Conservation (phyloP, 2,329 filamentous ascomycete genomes). For the Epichloe scottii region DNA sequence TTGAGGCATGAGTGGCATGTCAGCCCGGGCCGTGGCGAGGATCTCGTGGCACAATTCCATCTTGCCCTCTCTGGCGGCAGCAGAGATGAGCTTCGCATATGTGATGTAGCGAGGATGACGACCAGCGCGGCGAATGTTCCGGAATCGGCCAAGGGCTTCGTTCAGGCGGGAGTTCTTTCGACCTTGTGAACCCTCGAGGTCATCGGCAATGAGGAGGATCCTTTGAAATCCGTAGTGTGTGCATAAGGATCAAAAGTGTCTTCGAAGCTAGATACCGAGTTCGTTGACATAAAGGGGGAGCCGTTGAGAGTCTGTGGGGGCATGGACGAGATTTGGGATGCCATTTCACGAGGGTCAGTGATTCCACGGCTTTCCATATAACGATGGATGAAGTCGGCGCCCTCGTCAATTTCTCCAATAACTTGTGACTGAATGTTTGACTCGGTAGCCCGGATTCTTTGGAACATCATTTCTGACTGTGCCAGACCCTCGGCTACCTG, state of each 20-base stretch:
- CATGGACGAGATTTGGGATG: constrained; percentile 33
- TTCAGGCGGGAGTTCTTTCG: constrained; percentile 61
- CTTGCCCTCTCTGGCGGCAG: constrained; percentile 75
- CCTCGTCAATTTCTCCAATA: constrained; percentile 76
- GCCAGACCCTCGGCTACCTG: constrained; percentile 70
- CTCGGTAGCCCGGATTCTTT: constrained; percentile 57
- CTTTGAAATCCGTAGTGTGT: constrained; percentile 82
- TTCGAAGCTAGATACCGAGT: constrained; percentile 51
- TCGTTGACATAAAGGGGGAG: constrained; percentile 41
- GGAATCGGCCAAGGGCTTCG: constrained; percentile 72
- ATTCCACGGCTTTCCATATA: constrained; percentile 48
- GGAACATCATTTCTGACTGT: constrained; percentile 77
- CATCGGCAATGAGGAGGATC: constrained; percentile 82
- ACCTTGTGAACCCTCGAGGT: constrained; percentile 69
- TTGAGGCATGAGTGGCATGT: constrained; percentile 74
- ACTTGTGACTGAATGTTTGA: constrained; percentile 40
- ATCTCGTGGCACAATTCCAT: constrained; percentile 76
- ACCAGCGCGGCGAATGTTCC: constrained; percentile 84
- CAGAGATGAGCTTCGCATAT: constrained; percentile 87
- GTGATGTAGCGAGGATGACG: constrained; percentile 92
- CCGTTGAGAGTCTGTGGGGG: constrained; percentile 28
- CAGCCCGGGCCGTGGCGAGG: constrained; percentile 74
- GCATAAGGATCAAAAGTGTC: constrained; percentile 88
- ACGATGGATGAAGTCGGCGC: constrained; percentile 52
- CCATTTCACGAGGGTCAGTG: constrained; percentile 39